Conservation (phyloP, 129 eudicot species). For the Tagetes erecta region DNA sequence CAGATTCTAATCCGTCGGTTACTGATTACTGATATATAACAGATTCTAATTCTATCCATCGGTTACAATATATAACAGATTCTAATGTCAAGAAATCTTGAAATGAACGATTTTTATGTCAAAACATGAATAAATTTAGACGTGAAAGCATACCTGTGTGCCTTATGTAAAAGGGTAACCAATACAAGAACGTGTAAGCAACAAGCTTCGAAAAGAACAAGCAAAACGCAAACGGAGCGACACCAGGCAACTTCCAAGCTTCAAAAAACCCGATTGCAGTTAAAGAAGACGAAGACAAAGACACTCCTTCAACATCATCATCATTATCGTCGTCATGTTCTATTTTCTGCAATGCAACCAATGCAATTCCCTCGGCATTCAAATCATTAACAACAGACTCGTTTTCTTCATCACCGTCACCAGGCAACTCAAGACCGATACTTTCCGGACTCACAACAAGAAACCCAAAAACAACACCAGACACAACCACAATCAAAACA, state of each 20-base stretch:
- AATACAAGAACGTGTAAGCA: slow-evolving; percentile 93
- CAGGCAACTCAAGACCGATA: slow-evolving; percentile 61
- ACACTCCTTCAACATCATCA: slow-evolving; percentile 28
- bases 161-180: slow-evolving; percentile 94
- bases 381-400: slow-evolving; percentile 33
- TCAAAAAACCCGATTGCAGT: slow-evolving; percentile 82
- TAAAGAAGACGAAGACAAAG: slow-evolving; percentile 28
- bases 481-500: slow-evolving; percentile 40
- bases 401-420: slow-evolving; percentile 46
- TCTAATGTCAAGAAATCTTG: not conserved
- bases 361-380: slow-evolving; percentile 54
- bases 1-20: too few species aligned
- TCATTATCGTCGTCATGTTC: slow-evolving; percentile 39
- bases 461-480: slow-evolving; percentile 57
- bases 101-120: not conserved
- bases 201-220: slow-evolving; percentile 95
- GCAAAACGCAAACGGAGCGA: slow-evolving; percentile 79
- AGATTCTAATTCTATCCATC: too few species aligned
- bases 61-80: not conserved
- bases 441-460: slow-evolving; percentile 77
- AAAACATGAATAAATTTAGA: not conserved
- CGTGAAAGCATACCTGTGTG: slow-evolving; percentile 66
- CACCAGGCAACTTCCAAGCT: slow-evolving; percentile 92
- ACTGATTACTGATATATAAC: too few species aligned
- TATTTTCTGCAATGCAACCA: slow-evolving; percentile 47